Evolutionary conservation across 2,329 filamentous ascomycete genomes (phyloP).

Genomic region (Trichoderma sp.): DNA sequence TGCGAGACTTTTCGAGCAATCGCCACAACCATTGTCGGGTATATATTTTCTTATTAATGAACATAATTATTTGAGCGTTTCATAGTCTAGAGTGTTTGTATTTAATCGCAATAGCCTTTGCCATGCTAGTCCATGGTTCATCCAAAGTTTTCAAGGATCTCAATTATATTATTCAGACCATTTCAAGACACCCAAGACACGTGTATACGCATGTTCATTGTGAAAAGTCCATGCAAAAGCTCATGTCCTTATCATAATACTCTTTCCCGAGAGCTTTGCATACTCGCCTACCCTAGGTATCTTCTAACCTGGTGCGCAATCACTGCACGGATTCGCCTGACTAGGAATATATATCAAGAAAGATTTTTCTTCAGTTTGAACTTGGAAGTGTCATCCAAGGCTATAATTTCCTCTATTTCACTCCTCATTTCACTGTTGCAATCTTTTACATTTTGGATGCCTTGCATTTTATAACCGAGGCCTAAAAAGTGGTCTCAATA

Average conservation of each 20-base stretch:
- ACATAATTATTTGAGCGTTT: not conserved
- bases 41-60: not conserved
- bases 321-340: not conserved
- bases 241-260: not conserved
- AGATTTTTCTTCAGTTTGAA: not conserved
- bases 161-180: not conserved
- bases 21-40: not conserved
- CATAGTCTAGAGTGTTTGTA: not conserved
- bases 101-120: too few relatives aligned
- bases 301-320: too few relatives aligned
- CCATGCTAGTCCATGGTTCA: not conserved
- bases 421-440: too few relatives aligned
- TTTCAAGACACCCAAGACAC: not conserved
- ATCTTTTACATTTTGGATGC: too few relatives aligned
- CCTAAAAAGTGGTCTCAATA: too few relatives aligned
- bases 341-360: not conserved
- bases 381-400: not conserved
- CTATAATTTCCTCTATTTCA: not conserved
- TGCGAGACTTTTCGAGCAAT: slow-evolving; percentile 14
- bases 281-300: too few relatives aligned
- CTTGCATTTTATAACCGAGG: not conserved
- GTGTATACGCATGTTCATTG: not conserved
- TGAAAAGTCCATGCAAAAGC: not conserved
- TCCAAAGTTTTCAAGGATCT: not conserved
- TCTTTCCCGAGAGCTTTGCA: not conserved